Conservation (phyloP, 495 filamentous ascomycete genomes). For the Penicillium simplicissimum region DNA sequence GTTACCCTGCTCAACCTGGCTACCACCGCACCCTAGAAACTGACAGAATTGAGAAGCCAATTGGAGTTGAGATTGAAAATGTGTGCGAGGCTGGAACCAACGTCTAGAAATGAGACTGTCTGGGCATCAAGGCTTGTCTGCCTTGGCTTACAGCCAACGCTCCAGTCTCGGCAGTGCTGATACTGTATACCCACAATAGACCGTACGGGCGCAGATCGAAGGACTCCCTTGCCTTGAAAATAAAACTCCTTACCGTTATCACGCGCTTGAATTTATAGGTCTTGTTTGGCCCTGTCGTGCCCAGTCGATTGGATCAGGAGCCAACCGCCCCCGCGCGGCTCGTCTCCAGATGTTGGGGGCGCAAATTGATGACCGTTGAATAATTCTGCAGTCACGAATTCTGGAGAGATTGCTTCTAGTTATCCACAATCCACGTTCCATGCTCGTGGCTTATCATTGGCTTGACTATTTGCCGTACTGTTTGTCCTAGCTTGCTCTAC, state of each 20-base stretch:
- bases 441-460: background rate
- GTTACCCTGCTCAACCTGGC: slow-evolving; percentile 20
- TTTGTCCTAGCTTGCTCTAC: background rate
- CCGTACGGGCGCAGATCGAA: background rate
- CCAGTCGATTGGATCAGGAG: background rate
- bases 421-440: background rate
- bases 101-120: background rate
- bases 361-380: background rate
- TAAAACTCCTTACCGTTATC: background rate
- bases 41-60: slow-evolving; percentile 18
- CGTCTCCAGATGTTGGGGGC: background rate
- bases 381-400: background rate
- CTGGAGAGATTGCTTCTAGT: background rate
- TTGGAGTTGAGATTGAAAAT: background rate
- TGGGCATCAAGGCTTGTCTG: background rate
- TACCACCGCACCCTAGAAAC: slow-evolving; percentile 22
- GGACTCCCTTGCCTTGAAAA: background rate
- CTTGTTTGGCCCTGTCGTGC: background rate
- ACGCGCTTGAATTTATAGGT: background rate
- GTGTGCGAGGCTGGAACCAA: background rate
- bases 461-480: background rate
- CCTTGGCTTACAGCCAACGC: background rate
- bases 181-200: background rate
- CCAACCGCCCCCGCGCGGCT: background rate
- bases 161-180: background rate